These are phyloP conservation scores for Globisporangium lucens DNA, from an alignment of 352 stramenopile species.

Conservation along the genomic window DNA sequence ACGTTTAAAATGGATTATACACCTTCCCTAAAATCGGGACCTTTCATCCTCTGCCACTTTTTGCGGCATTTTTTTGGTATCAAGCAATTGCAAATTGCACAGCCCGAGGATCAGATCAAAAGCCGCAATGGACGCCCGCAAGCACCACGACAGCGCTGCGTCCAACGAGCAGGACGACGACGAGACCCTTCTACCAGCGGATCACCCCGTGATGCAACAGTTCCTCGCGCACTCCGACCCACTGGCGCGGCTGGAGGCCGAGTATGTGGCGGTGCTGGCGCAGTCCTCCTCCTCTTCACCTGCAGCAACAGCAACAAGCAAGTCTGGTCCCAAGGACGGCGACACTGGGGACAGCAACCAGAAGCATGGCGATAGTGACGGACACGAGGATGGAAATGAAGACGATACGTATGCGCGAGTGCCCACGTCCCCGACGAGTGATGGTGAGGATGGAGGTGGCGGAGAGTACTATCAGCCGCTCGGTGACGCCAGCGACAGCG, in stretches of 20 bases:
- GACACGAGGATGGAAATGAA: slow-evolving; percentile 23
- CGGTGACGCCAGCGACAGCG: slow-evolving; percentile 12
- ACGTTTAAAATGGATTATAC: too few species aligned
- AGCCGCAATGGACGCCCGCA: not conserved
- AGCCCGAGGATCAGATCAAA: too few species aligned
- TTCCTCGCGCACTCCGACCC: slow-evolving; percentile 39
- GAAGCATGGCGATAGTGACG: slow-evolving; percentile 18
- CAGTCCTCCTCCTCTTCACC: slow-evolving; percentile 22
- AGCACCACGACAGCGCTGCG: not conserved
- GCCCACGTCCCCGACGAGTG: slow-evolving; percentile 17
- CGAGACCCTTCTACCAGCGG: not conserved
- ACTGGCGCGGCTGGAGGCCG: slow-evolving; percentile 50
- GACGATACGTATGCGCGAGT: slow-evolving; percentile 20
- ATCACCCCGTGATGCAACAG: slow-evolving; percentile 20
- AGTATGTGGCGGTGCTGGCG: slow-evolving; percentile 59
- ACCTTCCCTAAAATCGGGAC: too few species aligned
- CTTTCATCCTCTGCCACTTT: too few species aligned
- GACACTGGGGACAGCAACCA: slow-evolving; percentile 4
- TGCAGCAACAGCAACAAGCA: not conserved
- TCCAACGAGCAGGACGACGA: not conserved
- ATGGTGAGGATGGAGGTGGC: slow-evolving; percentile 8
- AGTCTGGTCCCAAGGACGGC: not conserved
- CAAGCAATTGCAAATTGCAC: too few species aligned
- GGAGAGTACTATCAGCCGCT: slow-evolving; percentile 15
- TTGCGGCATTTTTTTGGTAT: too few species aligned